Percentiles rank a stretch among this genome's conserved stretches.
Conservation (phyloP, 768 basidiomycete species). For the Tephrocybe sp. region DNA sequence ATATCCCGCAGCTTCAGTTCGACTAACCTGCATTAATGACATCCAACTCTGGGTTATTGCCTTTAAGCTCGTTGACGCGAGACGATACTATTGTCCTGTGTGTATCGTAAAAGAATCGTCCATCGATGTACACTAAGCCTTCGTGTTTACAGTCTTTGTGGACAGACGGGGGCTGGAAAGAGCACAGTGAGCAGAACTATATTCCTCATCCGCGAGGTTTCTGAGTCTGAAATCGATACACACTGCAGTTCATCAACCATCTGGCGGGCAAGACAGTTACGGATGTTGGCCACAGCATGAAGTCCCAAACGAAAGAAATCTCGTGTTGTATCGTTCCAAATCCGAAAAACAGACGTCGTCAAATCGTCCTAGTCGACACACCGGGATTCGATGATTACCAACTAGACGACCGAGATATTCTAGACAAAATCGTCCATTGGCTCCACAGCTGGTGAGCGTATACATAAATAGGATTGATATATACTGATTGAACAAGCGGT, state of each 20-base stretch:
- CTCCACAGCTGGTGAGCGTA: too few relatives aligned
- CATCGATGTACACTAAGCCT: not conserved
- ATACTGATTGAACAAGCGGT: too few relatives aligned
- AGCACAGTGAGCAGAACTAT: not conserved
- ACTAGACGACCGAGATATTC: not conserved
- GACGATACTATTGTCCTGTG: not conserved
- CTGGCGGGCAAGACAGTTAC: not conserved
- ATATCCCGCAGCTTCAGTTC: too few relatives aligned
- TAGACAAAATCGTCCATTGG: not conserved
- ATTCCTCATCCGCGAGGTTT: not conserved
- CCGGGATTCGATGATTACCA: conserved; percentile 2
- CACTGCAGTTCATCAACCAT: conserved; percentile 1
- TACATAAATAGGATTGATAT: too few relatives aligned
- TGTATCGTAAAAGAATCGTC: not conserved
- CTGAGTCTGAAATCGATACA: not conserved
- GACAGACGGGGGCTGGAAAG: conserved; percentile 3
- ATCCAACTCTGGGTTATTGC: not conserved
- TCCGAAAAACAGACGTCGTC: not conserved
- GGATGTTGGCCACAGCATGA: not conserved
- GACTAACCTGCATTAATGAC: not conserved
- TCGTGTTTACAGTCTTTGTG: not conserved
- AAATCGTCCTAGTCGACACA: not conserved
- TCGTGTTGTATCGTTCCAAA: not conserved
- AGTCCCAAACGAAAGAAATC: not conserved
- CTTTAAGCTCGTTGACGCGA: not conserved